Evolutionary conservation across 306 rosid genomes (phyloP).

Genomic region (Cicer pinnatifidum): DNA sequence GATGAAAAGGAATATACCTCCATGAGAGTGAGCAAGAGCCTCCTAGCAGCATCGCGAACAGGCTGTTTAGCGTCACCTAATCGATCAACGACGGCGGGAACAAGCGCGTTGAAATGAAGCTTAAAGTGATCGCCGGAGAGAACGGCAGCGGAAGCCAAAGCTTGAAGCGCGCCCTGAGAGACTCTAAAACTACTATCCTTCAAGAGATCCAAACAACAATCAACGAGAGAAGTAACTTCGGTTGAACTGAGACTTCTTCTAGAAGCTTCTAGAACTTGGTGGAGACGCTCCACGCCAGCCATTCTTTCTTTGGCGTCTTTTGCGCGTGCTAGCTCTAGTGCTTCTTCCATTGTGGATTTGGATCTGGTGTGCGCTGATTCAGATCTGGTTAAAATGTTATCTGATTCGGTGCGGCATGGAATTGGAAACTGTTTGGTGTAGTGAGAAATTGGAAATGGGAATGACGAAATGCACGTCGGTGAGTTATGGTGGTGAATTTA

Average conservation of each 20-base stretch:
- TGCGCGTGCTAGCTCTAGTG: constrained; percentile 90
- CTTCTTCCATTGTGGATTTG: constrained; percentile 80
- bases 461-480: neutral
- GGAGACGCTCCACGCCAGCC: constrained; percentile 98
- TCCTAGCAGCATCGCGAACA: constrained; percentile 95
- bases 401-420: constrained; percentile 21
- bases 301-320: constrained; percentile 95
- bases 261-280: constrained; percentile 84
- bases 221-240: constrained; percentile 79
- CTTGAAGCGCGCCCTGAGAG: constrained; percentile 96
- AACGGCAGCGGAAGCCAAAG: constrained; percentile 93
- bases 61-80: constrained; percentile 97
- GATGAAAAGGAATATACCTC: constrained; percentile 57
- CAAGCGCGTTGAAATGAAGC: constrained; percentile 91
- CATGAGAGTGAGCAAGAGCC: constrained; percentile 96
- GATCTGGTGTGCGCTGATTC: constrained; percentile 49
- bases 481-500: constrained; percentile 6
- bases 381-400: constrained; percentile 43
- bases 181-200: constrained; percentile 87
- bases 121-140: constrained; percentile 94
- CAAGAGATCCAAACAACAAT: constrained; percentile 95
- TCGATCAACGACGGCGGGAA: constrained; percentile 95
- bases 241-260: constrained; percentile 68
- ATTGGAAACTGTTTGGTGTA: constrained; percentile 17
- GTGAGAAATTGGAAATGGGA: constrained; percentile 1